Evolutionary conservation across 2,329 filamentous ascomycete species (phyloP).

Genomic region (Pestalotiopsis sp.): DNA sequence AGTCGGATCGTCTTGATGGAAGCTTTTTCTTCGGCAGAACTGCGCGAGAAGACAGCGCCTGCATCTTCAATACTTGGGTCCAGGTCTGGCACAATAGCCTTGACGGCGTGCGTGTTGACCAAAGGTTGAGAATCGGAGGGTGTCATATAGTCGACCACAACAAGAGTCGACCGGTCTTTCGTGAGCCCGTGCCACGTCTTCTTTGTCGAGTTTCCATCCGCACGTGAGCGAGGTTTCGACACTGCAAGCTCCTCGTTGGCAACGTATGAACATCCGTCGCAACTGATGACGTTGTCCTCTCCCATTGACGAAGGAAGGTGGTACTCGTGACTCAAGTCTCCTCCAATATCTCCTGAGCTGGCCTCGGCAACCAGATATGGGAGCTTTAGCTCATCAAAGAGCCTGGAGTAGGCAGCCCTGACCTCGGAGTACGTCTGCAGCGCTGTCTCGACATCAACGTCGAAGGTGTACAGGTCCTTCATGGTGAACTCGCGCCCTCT

Average conservation of each 20-base stretch:
- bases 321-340: conserved; percentile 91
- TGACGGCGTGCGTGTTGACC: conserved; percentile 62
- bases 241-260: conserved; percentile 86
- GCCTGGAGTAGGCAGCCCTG: conserved; percentile 68
- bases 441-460: conserved; percentile 67
- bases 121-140: conserved; percentile 28
- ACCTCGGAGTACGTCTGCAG: conserved; percentile 80
- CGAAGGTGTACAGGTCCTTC: conserved; percentile 99
- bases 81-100: conserved; percentile 64
- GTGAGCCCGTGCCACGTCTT: conserved; percentile 65
- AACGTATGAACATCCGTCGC: conserved; percentile 71
- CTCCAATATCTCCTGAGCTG: conserved; percentile 95
- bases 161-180: conserved; percentile 65
- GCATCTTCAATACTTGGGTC: conserved; percentile 71
- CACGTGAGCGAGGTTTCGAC: conserved; percentile 21
- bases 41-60: conserved; percentile 49
- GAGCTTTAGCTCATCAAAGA: conserved; percentile 83
- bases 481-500: conserved; percentile 91
- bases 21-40: conserved; percentile 15
- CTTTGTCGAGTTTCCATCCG: conserved; percentile 2
- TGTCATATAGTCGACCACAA: conserved; percentile 69
- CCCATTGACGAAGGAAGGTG: conserved; percentile 80
- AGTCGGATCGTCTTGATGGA: conserved; percentile 26
- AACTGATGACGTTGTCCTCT: conserved; percentile 83
- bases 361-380: conserved; percentile 85